Percentiles rank a stretch among this genome's conserved stretches.
Evolutionary conservation across 495 filamentous ascomycete species (phyloP).

Genomic region (Aspergillus diversus): DNA sequence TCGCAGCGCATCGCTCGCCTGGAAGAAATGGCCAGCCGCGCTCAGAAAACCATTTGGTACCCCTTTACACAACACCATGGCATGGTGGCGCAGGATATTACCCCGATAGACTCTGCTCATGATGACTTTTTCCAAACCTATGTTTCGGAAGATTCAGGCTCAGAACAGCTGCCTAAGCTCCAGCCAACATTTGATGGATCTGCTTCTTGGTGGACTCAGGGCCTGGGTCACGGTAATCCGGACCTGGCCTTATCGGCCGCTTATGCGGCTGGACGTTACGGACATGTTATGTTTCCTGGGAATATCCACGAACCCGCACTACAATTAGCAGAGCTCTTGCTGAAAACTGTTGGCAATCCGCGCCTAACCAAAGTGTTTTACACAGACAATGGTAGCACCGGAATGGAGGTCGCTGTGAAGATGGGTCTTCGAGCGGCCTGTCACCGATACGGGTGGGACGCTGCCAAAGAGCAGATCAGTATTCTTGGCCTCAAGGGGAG

Average conservation of each 20-base stretch:
- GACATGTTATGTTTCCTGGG: slow-evolving; percentile 82
- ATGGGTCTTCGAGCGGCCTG: slow-evolving; percentile 72
- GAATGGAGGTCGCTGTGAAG: slow-evolving; percentile 78
- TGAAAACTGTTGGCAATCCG: slow-evolving; percentile 58
- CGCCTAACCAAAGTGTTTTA: slow-evolving; percentile 71
- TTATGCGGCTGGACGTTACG: slow-evolving; percentile 80
- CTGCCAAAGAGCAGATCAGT: slow-evolving; percentile 55
- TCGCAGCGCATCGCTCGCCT: slow-evolving; percentile 54
- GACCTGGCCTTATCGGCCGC: slow-evolving; percentile 68
- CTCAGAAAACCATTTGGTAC: slow-evolving; percentile 71
- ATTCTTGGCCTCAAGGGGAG: slow-evolving; percentile 74
- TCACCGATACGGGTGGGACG: slow-evolving; percentile 64
- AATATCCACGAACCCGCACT: slow-evolving; percentile 74
- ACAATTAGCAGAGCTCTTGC: slow-evolving; percentile 60
- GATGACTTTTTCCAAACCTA: slow-evolving; percentile 74
- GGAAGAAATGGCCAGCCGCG: slow-evolving; percentile 59
- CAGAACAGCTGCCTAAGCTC: slow-evolving; percentile 35
- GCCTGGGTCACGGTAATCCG: slow-evolving; percentile 74
- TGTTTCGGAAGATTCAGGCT: slow-evolving; percentile 16
- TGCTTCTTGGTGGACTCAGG: slow-evolving; percentile 87
- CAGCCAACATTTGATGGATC: slow-evolving; percentile 74
- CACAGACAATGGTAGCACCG: slow-evolving; percentile 79
- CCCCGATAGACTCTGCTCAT: slow-evolving; percentile 73
- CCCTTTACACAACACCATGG: slow-evolving; percentile 79
- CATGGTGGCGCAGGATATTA: slow-evolving; percentile 60